These are phyloP conservation scores for Penicillium sclerotiorum DNA, from an alignment of 2,329 filamentous ascomycete genomes.

Conservation along the genomic window DNA sequence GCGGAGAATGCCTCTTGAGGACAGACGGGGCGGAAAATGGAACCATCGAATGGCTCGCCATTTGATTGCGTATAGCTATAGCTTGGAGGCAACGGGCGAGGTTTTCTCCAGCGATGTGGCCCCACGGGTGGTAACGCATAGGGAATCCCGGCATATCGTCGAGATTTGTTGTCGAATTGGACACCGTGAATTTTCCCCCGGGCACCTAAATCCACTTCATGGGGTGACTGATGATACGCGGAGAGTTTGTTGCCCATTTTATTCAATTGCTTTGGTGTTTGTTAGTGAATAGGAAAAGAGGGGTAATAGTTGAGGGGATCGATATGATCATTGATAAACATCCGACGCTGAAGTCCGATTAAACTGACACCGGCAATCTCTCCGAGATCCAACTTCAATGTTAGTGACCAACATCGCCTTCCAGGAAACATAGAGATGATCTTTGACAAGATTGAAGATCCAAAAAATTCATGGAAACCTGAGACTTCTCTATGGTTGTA, in stretches of 20 bases:
- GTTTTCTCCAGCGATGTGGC: slow-evolving; percentile 43
- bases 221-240: slow-evolving; percentile 4
- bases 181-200: slow-evolving; percentile 18
- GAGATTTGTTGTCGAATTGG: slow-evolving; percentile 28
- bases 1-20: slow-evolving; percentile 42
- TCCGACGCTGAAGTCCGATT: too few species aligned
- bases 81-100: slow-evolving; percentile 35
- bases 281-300: not conserved
- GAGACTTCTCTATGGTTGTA: too few species aligned
- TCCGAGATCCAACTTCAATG: too few species aligned
- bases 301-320: not conserved
- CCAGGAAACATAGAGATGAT: too few species aligned
- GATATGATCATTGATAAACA: not conserved
- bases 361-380: too few species aligned
- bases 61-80: slow-evolving; percentile 28
- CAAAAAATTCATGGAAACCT: too few species aligned
- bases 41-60: slow-evolving; percentile 40
- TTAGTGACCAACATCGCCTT: too few species aligned
- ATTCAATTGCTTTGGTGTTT: too few species aligned
- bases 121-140: slow-evolving; percentile 47
- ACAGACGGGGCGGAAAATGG: slow-evolving; percentile 42
- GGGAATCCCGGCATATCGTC: slow-evolving; percentile 38
- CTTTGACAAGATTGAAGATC: too few species aligned
- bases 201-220: slow-evolving; percentile 6
- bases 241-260: slow-evolving; percentile 13